Evolutionary conservation across 2,329 filamentous ascomycete species (phyloP), one percentile per base, ranked within the genome.

Genomic region (Diaporthe nobilis): DNA sequence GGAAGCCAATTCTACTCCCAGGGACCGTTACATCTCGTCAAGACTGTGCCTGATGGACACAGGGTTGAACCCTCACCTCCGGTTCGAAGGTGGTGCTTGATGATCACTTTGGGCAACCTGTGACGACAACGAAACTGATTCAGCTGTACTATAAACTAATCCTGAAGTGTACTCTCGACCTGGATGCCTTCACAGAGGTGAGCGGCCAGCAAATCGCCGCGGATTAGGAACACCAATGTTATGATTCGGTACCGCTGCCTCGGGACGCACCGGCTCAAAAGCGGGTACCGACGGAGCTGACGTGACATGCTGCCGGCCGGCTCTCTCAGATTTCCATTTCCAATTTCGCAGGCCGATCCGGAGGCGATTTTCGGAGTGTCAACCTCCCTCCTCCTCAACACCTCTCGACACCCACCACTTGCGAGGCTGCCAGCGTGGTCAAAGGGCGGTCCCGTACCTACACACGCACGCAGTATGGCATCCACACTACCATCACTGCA

Each of bases 401-500:
- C 65, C 57, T 51, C 42, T 49, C 47, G 22, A 53, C 47, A 57
- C 39, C 34, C 42, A 37, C 53, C 53, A 58, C 51, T 13, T 4
- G 15, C 34, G n/a, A n/a, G 28, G 58, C 49, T 61, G 71, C n/a
- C 25, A 49, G 44, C 22, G 71, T 72, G 55, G 34, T 58, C 37
- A 47, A 55, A 68, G 67, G 34, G 28, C 31, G 57, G 25, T 22
- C 31, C 31, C 44, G n/a, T 8, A 8, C 53, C 31, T 17, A 39
- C 3, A 47, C 34, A 28, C n/a, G 17, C 55, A 7, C n/a, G n/a
- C 53, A 73, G 13, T 17, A 87, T 87, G 85, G 81, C 85, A 31
- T 85, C 84, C 9, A 79, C 88, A 68, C 83, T 83, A 55, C 82
- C 86, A 34, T 83, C 84, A 4, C 82, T 89, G 47, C 85, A 84